Conservation (phyloP, 805 yeast genomes). For the Candida insectorum region DNA sequence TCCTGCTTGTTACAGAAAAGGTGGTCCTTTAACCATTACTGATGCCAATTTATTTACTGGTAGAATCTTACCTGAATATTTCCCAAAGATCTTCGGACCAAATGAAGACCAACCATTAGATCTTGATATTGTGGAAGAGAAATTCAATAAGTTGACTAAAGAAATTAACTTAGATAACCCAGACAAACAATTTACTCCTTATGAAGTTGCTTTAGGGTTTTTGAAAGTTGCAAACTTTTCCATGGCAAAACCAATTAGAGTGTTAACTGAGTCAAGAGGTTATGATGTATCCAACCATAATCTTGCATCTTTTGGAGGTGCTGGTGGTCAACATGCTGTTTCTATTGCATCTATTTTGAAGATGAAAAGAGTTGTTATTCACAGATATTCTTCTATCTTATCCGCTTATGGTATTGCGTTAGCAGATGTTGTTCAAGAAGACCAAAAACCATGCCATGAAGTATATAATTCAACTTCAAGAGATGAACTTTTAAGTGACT, state of each 20-base stretch:
- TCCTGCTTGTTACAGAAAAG: slow-evolving; percentile 77
- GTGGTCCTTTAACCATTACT: slow-evolving; percentile 62
- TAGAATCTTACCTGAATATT: slow-evolving; percentile 65
- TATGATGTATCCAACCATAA: slow-evolving; percentile 23
- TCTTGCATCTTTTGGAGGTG: slow-evolving; percentile 31
- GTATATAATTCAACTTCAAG: slow-evolving; percentile 32
- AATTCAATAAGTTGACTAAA: slow-evolving; percentile 52
- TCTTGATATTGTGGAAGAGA: slow-evolving; percentile 42
- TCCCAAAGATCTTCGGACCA: slow-evolving; percentile 84
- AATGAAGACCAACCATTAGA: slow-evolving; percentile 71
- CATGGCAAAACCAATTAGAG: slow-evolving; percentile 29
- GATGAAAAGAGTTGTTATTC: slow-evolving; percentile 26
- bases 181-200: slow-evolving; percentile 38
- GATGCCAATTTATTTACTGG: slow-evolving; percentile 77
- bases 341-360: slow-evolving; percentile 23
- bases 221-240: slow-evolving; percentile 29
- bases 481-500: slow-evolving; percentile 14
- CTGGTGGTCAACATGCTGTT: slow-evolving; percentile 29
- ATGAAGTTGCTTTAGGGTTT: slow-evolving; percentile 29
- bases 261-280: slow-evolving; percentile 31
- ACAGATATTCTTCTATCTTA: slow-evolving; percentile 27
- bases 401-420: slow-evolving; percentile 32
- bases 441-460: slow-evolving; percentile 37
- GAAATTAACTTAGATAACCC: slow-evolving; percentile 57
- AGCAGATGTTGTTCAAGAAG: slow-evolving; percentile 29